Evolutionary conservation across 805 yeast genomes (phyloP), one percentile per base, ranked within the genome.

Genomic region (Schwanniomyces pseudopolymorphus): DNA sequence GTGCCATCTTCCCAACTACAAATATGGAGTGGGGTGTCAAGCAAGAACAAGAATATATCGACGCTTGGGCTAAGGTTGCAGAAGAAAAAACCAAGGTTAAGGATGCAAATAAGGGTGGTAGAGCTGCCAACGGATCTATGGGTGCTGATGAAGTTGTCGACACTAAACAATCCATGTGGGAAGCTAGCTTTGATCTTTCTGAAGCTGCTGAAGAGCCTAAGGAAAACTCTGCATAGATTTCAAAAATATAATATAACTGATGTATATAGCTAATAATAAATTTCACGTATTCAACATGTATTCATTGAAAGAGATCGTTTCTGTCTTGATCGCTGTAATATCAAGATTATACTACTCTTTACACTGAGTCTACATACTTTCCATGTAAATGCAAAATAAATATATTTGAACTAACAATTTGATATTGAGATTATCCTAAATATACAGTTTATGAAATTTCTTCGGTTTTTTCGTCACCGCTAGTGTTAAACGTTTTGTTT

Each of bases 31-130:
- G 75, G 58, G 95, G 94, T 55, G 66, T 88, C 44, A 76, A 77
- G 45, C 74, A 77, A 55, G 99, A 92, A 70, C 87, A 86, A 62
- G 72, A 72, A 52, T 77, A 78, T 36, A 77, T 92, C 43, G 85
- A 81, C 48, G 72, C 78, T 50, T 92, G 97, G 96, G 82, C 80
- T 55, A 70, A 64, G 43, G 80, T 82, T 48, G 96, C 96, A 11
- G 67, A 73, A 26, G 83, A 80, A 59, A 78, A 78, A 53, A 83
- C 95, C 16, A 78, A 79, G 63, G 61, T 78, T 26, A 60, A 72
- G 42, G 72, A 74, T 47, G 87, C 87, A 26, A 78, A 68, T 35
- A 49, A 58, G 25, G 62, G 59, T 17, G 57, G 61, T 42, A 57
- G 49, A 39, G 44, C 54, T 13, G 56, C 57, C 27, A 54, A 58